phyloP scores from a whole-genome alignment of 1,139 yeast species.

The Suhomyces taliae region DNA sequence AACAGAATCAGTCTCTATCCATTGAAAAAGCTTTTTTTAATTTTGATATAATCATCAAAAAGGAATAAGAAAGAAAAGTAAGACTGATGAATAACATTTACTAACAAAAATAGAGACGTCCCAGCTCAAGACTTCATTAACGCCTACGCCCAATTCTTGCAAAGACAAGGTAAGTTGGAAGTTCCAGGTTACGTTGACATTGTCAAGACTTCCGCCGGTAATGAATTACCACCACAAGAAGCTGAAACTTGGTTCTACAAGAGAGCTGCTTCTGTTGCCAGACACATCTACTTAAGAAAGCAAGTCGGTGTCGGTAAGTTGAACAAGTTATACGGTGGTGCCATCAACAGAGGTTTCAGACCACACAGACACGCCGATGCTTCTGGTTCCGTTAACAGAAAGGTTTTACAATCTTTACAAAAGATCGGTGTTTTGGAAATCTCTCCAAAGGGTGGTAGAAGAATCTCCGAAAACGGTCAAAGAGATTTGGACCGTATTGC shows the following conservation, averaged over 20 bases:
- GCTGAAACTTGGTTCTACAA: slow-evolving; percentile 99
- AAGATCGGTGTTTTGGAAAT: slow-evolving; percentile 96
- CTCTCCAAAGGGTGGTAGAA: slow-evolving; percentile 99
- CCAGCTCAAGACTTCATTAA: slow-evolving; percentile 99
- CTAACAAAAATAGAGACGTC: slow-evolving; percentile 80
- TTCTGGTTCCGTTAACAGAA: slow-evolving; percentile 99
- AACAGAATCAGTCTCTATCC: not conserved
- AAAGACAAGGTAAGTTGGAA: slow-evolving; percentile 99
- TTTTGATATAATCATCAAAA: no score
- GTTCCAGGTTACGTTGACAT: slow-evolving; percentile 99
- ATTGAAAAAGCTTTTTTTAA: no score
- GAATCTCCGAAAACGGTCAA: slow-evolving; percentile 99
- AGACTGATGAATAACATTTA: slow-evolving; percentile 11
- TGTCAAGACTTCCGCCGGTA: slow-evolving; percentile 98
- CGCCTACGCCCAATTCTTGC: slow-evolving; percentile 99
- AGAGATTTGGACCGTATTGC: slow-evolving; percentile 99
- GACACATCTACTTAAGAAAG: slow-evolving; percentile 99
- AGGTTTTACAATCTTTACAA: slow-evolving; percentile 96
- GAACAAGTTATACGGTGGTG: slow-evolving; percentile 99
- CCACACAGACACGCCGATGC: slow-evolving; percentile 99
- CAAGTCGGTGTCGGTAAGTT: slow-evolving; percentile 99
- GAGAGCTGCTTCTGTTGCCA: slow-evolving; percentile 99
- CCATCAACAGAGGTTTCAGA: slow-evolving; percentile 98
- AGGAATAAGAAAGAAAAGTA: no score
- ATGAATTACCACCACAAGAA: slow-evolving; percentile 99